Percentiles rank a stretch among this genome's conserved stretches.
phyloP scores from a whole-genome alignment of 768 basidiomycete species.

The Royoungia palumana region DNA sequence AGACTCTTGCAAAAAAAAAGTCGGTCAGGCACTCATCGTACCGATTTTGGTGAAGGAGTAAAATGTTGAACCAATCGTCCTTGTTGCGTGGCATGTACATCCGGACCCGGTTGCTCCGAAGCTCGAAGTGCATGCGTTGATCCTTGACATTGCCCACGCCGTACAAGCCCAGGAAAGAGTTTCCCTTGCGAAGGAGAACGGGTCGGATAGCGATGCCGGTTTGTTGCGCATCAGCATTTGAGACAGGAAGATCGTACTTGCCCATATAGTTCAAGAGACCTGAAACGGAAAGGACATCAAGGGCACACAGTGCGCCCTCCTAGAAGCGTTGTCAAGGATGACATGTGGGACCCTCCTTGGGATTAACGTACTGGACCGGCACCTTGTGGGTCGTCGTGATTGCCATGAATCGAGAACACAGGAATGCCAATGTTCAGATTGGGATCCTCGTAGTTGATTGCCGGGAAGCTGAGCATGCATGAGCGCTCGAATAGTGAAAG shows the following conservation, averaged over 20 bases:
- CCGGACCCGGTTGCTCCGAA: constrained; percentile 87
- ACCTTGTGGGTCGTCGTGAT: constrained; percentile 99
- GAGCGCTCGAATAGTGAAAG: background rate
- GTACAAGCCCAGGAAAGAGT: constrained; percentile 84
- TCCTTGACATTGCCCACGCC: constrained; percentile 98
- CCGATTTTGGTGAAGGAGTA: constrained; percentile 97
- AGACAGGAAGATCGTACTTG: constrained; percentile 82
- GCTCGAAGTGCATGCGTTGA: constrained; percentile 93
- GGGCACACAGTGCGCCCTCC: constrained; percentile 94
- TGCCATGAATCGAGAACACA: constrained; percentile 98
- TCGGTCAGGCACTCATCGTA: constrained; percentile 27
- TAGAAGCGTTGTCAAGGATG: constrained; percentile 27
- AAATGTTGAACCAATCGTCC: constrained; percentile 91
- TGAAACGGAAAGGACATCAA: constrained; percentile 91
- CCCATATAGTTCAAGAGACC: constrained; percentile 98
- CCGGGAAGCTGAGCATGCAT: constrained; percentile 72
- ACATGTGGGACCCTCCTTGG: background rate
- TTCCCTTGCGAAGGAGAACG: constrained; percentile 87
- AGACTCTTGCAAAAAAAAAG: background rate
- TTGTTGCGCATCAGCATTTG: constrained; percentile 58
- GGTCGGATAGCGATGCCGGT: constrained; percentile 85
- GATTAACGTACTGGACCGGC: constrained; percentile 69
- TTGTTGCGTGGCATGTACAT: constrained; percentile 96
- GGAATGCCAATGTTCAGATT: constrained; percentile 96
- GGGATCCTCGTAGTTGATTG: constrained; percentile 94